Evolutionary conservation across 2,329 filamentous ascomycete genomes (phyloP).

Genomic region (Hypoxylon sp.): DNA sequence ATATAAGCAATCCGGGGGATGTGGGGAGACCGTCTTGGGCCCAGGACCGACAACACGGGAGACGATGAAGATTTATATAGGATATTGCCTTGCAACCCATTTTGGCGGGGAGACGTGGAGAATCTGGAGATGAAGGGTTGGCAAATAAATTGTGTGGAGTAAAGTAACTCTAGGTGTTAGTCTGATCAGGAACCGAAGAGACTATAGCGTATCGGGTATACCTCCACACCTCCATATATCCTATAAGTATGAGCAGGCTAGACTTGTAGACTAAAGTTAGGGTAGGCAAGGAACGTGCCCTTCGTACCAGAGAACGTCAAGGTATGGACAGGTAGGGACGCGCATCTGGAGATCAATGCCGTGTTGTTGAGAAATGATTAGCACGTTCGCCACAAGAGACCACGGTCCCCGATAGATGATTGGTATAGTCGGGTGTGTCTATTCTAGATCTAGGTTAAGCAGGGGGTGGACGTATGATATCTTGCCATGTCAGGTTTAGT

Average conservation of each 20-base stretch:
- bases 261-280: constrained; percentile 39
- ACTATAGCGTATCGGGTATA: constrained; percentile 50
- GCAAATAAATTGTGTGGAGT: constrained; percentile 51
- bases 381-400: constrained; percentile 46
- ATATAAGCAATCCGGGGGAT: constrained; percentile 45
- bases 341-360: constrained; percentile 52
- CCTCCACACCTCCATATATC: constrained; percentile 46
- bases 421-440: constrained; percentile 45
- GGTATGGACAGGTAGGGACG: constrained; percentile 48
- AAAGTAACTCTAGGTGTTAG: constrained; percentile 45
- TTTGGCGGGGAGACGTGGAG: constrained; percentile 55
- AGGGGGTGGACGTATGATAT: constrained; percentile 45
- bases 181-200: constrained; percentile 51
- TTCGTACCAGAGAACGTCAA: constrained; percentile 48
- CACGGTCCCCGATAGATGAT: constrained; percentile 35
- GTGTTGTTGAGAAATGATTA: constrained; percentile 47
- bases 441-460: constrained; percentile 41
- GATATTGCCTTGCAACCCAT: constrained; percentile 55
- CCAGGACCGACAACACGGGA: constrained; percentile 54
- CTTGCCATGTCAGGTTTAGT: constrained; percentile 47
- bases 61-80: constrained; percentile 60
- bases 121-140: constrained; percentile 55
- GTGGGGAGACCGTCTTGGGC: constrained; percentile 49
- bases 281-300: constrained; percentile 46
- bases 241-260: constrained; percentile 48